Evolutionary conservation across 352 stramenopile species (phyloP), one percentile per base, ranked within the genome.

Genomic region (Phytophthora foliorum): DNA sequence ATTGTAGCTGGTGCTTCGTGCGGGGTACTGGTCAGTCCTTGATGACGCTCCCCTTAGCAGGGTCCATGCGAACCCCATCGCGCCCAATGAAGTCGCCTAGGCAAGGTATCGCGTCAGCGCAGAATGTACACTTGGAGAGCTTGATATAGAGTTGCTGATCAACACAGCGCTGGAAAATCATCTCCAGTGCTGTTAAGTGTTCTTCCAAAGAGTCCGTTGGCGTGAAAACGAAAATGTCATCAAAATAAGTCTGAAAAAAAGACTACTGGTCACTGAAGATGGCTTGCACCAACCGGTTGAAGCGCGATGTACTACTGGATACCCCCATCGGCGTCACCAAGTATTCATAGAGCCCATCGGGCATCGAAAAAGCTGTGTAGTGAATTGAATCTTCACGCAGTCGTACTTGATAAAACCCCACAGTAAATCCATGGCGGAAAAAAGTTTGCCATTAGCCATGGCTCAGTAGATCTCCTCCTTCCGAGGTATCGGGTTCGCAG

Each of bases 171-270:
- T n/a, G n/a, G n/a, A n/a, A n/a, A n/a, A n/a, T n/a, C n/a, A n/a
- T n/a, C n/a, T n/a, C n/a, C n/a, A n/a, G n/a, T n/a, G n/a, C n/a
- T n/a, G n/a, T n/a, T n/a, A n/a, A n/a, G n/a, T n/a, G n/a, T n/a
- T n/a, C n/a, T n/a, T n/a, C n/a, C n/a, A n/a, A n/a, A n/a, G n/a
- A n/a, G n/a, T n/a, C n/a, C n/a, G n/a, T n/a, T n/a, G n/a, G n/a
- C n/a, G n/a, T n/a, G n/a, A n/a, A n/a, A n/a, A n/a, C n/a, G n/a
- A n/a, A n/a, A n/a, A n/a, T n/a, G n/a, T n/a, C n/a, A n/a, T 48
- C 49, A 17, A 56, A 57, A 11, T 57, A 57, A 4, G 32, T 48
- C 2, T 32, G 51, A 9, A 29, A 45, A n/a, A 45, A 57, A 6
- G 8, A 14, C 11, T n/a, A 6, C 11, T 32, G 45, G 21, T 56